Percentiles rank a stretch among this genome's conserved stretches.
phyloP scores from a whole-genome alignment of 169 alveolate species.

The Sarcocystis neurona region DNA sequence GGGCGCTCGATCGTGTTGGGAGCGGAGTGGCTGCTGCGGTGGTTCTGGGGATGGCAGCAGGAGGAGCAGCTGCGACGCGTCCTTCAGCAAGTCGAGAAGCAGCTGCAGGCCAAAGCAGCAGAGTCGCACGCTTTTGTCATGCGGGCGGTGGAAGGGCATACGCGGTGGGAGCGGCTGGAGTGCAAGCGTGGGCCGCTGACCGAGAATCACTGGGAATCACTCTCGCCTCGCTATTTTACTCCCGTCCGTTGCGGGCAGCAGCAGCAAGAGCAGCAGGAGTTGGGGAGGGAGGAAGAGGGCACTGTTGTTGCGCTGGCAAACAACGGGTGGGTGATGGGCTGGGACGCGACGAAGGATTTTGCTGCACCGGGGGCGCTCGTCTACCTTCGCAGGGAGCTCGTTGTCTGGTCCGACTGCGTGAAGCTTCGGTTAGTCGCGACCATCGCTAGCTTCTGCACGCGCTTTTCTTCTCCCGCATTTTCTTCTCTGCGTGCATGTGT shows the following conservation, averaged over 20 bases:
- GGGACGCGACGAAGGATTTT: constrained; percentile 86
- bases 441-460: background rate
- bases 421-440: constrained; percentile 70
- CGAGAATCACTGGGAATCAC: constrained; percentile 70
- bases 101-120: background rate
- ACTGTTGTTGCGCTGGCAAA: constrained; percentile 66
- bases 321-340: constrained; percentile 86
- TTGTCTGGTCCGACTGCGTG: constrained; percentile 92
- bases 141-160: constrained; percentile 40
- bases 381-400: constrained; percentile 88
- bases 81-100: background rate
- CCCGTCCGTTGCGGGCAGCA: constrained; percentile 34
- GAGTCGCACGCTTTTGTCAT: background rate
- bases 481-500: background rate
- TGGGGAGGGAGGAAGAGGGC: constrained; percentile 44
- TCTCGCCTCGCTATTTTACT: constrained; percentile 79
- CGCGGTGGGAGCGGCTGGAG: constrained; percentile 69
- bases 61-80: background rate
- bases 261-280: constrained; percentile 28
- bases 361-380: constrained; percentile 87
- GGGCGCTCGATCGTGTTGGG: background rate
- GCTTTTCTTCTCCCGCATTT: background rate
- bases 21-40: background rate
- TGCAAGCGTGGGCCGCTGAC: constrained; percentile 70
- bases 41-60: background rate